Conservation (phyloP, 352 stramenopile species). For the Peronospora destructor region DNA sequence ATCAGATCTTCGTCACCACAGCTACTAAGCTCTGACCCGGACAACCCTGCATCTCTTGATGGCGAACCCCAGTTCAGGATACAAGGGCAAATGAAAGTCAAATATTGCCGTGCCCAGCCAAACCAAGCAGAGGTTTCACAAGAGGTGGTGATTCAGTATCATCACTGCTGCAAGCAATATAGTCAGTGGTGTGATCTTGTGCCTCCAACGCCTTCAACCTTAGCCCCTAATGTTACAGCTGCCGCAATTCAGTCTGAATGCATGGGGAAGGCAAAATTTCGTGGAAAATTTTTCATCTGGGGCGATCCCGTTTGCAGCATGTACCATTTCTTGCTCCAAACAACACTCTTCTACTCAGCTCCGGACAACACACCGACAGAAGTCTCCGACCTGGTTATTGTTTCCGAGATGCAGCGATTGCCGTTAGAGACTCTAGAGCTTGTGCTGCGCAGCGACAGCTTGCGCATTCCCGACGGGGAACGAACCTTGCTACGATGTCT, state of each 20-base stretch:
- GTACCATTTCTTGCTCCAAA: slow-evolving; percentile 60
- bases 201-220: slow-evolving; percentile 11
- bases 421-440: slow-evolving; percentile 57
- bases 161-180: slow-evolving; percentile 29
- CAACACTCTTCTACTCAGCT: slow-evolving; percentile 54
- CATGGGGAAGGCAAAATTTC: slow-evolving; percentile 19
- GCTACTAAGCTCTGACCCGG: slow-evolving; percentile 5
- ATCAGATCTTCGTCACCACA: slow-evolving; percentile 26
- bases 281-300: slow-evolving; percentile 42
- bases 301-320: slow-evolving; percentile 53
- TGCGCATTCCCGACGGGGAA: slow-evolving; percentile 50
- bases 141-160: slow-evolving; percentile 30
- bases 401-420: slow-evolving; percentile 37
- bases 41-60: slow-evolving; percentile 7
- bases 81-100: slow-evolving; percentile 33
- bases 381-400: slow-evolving; percentile 25
- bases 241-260: slow-evolving; percentile 14
- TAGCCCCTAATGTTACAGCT: slow-evolving; percentile 5
- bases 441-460: slow-evolving; percentile 51
- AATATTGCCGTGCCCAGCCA: slow-evolving; percentile 23
- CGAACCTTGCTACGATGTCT: slow-evolving; percentile 40
- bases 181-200: slow-evolving; percentile 29
- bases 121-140: slow-evolving; percentile 12
- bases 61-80: slow-evolving; percentile 31
- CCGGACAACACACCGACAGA: slow-evolving; percentile 24